Percentiles rank a stretch among this genome's conserved stretches.
These are phyloP conservation scores for Salvia hispanica DNA, from an alignment of 257 asterid species.

Conservation along the genomic window DNA sequence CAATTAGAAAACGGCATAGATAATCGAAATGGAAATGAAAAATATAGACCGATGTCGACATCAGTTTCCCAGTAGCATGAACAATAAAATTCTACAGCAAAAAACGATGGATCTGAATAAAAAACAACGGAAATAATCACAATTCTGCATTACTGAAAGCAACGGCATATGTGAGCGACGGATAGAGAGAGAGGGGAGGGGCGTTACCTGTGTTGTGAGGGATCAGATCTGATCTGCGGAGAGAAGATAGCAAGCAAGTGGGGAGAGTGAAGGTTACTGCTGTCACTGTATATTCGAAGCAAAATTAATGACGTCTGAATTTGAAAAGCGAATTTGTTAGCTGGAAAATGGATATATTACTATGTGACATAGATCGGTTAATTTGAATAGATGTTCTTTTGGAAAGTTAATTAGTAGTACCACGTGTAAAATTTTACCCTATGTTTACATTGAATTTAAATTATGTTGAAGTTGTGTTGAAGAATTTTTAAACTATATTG, in stretches of 20 bases:
- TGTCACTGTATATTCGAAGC: background rate
- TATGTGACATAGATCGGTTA: too few relatives aligned
- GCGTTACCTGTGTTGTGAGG: constrained; percentile 30
- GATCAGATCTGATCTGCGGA: constrained; percentile 43
- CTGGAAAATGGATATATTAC: too few relatives aligned
- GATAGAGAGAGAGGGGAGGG: too few relatives aligned
- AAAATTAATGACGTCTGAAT: too few relatives aligned
- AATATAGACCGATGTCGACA: constrained; percentile 10
- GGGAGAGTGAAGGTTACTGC: constrained; percentile 17
- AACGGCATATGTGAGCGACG: background rate
- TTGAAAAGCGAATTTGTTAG: too few relatives aligned
- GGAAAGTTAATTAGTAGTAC: too few relatives aligned
- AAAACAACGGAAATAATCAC: constrained; percentile 13
- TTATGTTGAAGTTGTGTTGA: too few relatives aligned
- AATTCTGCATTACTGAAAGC: background rate
- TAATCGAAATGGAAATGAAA: background rate
- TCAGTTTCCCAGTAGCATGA: constrained; percentile 9
- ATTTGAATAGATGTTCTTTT: too few relatives aligned
- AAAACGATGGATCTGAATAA: constrained; percentile 37
- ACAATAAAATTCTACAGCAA: background rate
- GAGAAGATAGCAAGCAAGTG: constrained; percentile 35
- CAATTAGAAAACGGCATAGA: background rate
- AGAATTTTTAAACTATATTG: too few relatives aligned
- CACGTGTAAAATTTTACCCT: too few relatives aligned
- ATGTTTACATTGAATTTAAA: too few relatives aligned